Evolutionary conservation across 2,329 filamentous ascomycete species (phyloP).

Genomic region (Rhexocercosporidium sp.): DNA sequence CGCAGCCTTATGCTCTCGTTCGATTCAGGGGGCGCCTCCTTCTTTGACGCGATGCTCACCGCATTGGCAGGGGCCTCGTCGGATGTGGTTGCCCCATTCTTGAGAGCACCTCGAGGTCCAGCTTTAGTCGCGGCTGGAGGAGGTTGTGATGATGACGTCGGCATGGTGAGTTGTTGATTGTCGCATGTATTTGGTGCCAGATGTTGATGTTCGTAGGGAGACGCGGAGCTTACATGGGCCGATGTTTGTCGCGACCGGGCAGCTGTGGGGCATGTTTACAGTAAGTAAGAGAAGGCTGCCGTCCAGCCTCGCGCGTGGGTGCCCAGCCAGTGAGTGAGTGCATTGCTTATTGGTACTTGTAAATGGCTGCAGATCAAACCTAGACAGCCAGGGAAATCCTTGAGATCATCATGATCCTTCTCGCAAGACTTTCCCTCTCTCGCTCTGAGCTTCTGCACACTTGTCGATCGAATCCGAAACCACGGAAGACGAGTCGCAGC

Average conservation of each 20-base stretch:
- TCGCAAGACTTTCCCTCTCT: not conserved
- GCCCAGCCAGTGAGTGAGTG: too few species aligned
- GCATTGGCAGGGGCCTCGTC: conserved; percentile 34
- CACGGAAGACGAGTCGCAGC: not conserved
- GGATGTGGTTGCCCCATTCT: not conserved
- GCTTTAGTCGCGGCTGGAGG: conserved; percentile 20
- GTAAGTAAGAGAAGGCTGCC: not conserved
- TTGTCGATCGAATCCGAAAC: not conserved
- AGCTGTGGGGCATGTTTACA: conserved; percentile 1
- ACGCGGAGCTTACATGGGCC: conserved; percentile 4
- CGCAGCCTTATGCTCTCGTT: conserved; percentile 71
- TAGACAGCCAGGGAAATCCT: not conserved
- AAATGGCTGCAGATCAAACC: not conserved
- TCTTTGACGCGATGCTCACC: conserved; percentile 36
- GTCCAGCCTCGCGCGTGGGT: not conserved
- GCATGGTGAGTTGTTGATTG: conserved; percentile 29
- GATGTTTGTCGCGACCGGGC: not conserved
- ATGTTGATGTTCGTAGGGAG: conserved; percentile 12
- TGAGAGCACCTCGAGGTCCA: conserved; percentile 11
- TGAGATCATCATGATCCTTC: not conserved
- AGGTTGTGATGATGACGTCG: conserved; percentile 27
- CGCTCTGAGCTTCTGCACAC: not conserved
- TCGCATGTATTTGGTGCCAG: conserved; percentile 21
- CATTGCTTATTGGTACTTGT: too few species aligned
- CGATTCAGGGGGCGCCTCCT: conserved; percentile 74